These are phyloP conservation scores for Pascua sp. DNA, from an alignment of 1,284 basidiomycete species.

Conservation along the genomic window DNA sequence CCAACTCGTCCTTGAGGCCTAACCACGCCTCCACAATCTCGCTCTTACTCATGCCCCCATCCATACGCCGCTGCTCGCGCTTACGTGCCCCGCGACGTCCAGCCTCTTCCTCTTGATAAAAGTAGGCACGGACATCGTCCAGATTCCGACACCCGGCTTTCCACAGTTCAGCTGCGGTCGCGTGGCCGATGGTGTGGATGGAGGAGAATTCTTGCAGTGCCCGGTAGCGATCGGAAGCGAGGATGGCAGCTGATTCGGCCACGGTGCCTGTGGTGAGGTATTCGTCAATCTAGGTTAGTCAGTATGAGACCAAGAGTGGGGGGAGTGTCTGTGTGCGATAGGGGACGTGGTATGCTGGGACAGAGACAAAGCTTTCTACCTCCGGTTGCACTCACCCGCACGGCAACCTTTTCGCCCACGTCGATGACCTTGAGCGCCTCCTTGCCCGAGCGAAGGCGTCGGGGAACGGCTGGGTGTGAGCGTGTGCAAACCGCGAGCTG, in stretches of 20 bases:
- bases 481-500: no score
- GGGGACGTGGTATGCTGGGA: neutral
- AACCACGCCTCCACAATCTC: conserved; percentile 49
- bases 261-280: conserved; percentile 39
- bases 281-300: conserved; percentile 42
- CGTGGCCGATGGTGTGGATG: conserved; percentile 44
- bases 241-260: conserved; percentile 36
- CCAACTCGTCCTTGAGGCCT: conserved; percentile 39
- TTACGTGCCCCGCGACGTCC: conserved; percentile 29
- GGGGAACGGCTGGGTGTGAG: conserved; percentile 33
- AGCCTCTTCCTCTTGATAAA: conserved; percentile 21
- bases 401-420: conserved; percentile 45
- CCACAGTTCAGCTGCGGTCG: conserved; percentile 41
- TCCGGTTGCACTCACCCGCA: conserved; percentile 25
- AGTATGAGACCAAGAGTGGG: no score
- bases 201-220: conserved; percentile 38
- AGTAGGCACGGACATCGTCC: conserved; percentile 38
- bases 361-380: neutral
- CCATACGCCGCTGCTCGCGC: conserved; percentile 27
- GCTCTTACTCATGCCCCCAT: conserved; percentile 43
- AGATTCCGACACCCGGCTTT: conserved; percentile 42
- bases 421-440: conserved; percentile 44
- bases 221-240: conserved; percentile 31
- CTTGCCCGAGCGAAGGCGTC: conserved; percentile 38
- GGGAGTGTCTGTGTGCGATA: neutral